These are phyloP conservation scores for Lepiota brunneoincarnata DNA, from an alignment of 768 basidiomycete genomes.

Conservation along the genomic window DNA sequence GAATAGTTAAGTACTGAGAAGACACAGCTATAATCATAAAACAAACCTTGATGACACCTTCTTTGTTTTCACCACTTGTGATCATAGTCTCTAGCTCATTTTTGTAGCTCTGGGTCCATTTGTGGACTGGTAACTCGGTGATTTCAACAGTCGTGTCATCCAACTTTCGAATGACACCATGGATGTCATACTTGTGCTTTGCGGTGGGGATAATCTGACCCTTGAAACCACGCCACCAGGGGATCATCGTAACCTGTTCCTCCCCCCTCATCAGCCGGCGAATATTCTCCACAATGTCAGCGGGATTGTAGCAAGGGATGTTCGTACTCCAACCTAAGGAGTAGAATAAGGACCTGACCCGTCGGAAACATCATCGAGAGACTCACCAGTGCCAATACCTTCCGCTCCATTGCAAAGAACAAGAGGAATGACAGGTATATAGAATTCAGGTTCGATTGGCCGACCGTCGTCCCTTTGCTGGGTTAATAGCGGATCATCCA, in stretches of 20 bases:
- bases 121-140: conserved; percentile 91
- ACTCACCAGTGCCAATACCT: conserved; percentile 92
- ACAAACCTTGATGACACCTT: conserved; percentile 71
- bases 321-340: conserved; percentile 90
- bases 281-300: conserved; percentile 85
- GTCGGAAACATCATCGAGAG: background rate
- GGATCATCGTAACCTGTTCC: conserved; percentile 81
- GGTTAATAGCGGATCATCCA: conserved; percentile 84
- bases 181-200: conserved; percentile 85
- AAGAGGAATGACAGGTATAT: conserved; percentile 86
- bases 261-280: conserved; percentile 84
- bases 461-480: conserved; percentile 84
- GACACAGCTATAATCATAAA: background rate
- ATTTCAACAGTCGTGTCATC: conserved; percentile 92
- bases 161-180: conserved; percentile 70
- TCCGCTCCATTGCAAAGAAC: conserved; percentile 93
- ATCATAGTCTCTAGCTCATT: conserved; percentile 88
- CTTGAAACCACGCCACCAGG: conserved; percentile 97
- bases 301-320: conserved; percentile 90
- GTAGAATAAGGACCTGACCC: background rate
- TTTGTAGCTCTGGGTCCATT: conserved; percentile 94
- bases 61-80: conserved; percentile 40
- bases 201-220: conserved; percentile 78
- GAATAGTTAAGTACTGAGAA: background rate
- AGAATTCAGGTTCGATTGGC: conserved; percentile 91